phyloP scores from a whole-genome alignment of 1,139 yeast genomes.

The Eremothecium coryli region DNA sequence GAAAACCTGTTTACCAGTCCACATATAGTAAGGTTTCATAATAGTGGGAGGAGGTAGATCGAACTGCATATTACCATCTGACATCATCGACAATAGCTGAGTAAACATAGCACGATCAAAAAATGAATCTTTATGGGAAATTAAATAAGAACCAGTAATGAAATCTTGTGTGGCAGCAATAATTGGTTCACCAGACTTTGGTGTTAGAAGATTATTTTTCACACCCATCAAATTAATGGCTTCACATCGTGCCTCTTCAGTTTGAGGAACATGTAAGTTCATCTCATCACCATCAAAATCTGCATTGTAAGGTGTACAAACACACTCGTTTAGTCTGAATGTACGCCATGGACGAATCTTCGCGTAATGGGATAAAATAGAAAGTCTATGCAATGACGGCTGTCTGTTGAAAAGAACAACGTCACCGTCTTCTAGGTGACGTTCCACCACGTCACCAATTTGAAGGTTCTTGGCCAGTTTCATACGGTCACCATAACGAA shows the following conservation, averaged over 20 bases:
- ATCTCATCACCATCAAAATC: constrained; percentile 99
- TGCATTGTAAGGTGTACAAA: constrained; percentile 97
- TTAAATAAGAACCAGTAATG: constrained; percentile 89
- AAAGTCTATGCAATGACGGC: constrained; percentile 91
- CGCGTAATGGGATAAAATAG: constrained; percentile 92
- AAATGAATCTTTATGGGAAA: constrained; percentile 88
- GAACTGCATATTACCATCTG: constrained; percentile 79
- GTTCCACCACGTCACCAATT: constrained; percentile 92
- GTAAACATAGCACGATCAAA: constrained; percentile 79
- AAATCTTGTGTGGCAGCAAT: constrained; percentile 99
- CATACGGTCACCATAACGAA: constrained; percentile 78
- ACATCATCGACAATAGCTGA: constrained; percentile 88
- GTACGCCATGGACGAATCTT: constrained; percentile 98
- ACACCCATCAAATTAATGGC: constrained; percentile 98
- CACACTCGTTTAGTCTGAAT: constrained; percentile 94
- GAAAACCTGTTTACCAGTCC: constrained; percentile 98
- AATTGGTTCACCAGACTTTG: constrained; percentile 97
- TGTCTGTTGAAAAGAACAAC: constrained; percentile 93
- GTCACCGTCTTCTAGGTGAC: constrained; percentile 97
- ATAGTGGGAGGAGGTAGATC: constrained; percentile 95
- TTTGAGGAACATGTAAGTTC: constrained; percentile 98
- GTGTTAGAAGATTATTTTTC: constrained; percentile 85
- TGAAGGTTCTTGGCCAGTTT: constrained; percentile 68
- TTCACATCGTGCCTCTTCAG: constrained; percentile 98
- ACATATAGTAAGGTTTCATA: constrained; percentile 74